Percentiles rank a stretch among this genome's conserved stretches.
These are phyloP conservation scores for Penicillium mononematosum DNA, from an alignment of 495 filamentous ascomycete species.

Conservation along the genomic window DNA sequence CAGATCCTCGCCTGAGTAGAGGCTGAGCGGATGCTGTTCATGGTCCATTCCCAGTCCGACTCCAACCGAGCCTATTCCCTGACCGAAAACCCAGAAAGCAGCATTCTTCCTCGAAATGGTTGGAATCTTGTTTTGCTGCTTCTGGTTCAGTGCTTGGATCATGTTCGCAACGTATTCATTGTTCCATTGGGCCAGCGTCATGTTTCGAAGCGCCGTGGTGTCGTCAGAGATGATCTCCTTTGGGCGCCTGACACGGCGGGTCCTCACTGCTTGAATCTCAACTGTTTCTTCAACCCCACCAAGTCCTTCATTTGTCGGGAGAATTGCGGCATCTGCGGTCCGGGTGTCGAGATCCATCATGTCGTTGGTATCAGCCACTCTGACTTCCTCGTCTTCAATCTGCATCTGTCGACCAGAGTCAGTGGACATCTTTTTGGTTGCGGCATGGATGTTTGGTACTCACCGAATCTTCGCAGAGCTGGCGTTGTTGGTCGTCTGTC, in stretches of 20 bases:
- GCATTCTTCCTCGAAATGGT: slow-evolving; percentile 56
- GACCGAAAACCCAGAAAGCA: slow-evolving; percentile 50
- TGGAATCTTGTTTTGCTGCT: slow-evolving; percentile 37
- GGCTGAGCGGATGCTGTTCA: slow-evolving; percentile 44
- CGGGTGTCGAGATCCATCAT: slow-evolving; percentile 25
- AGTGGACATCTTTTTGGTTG: background rate
- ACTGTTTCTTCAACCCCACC: slow-evolving; percentile 1
- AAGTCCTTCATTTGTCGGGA: background rate
- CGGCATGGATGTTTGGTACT: slow-evolving; percentile 2
- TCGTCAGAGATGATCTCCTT: slow-evolving; percentile 32
- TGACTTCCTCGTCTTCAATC: slow-evolving; percentile 1
- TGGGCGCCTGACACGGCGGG: slow-evolving; percentile 30
- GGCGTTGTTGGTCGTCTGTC: background rate
- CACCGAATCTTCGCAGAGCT: slow-evolving; percentile 22
- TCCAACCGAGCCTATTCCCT: slow-evolving; percentile 59
- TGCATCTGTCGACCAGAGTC: slow-evolving; percentile 1
- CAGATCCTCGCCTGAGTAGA: slow-evolving; percentile 57
- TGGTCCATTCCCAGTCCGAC: slow-evolving; percentile 41
- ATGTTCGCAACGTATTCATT: slow-evolving; percentile 57
- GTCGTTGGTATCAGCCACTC: slow-evolving; percentile 10
- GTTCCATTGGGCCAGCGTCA: slow-evolving; percentile 58
- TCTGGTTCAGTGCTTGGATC: slow-evolving; percentile 44
- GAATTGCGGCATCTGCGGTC: slow-evolving; percentile 7
- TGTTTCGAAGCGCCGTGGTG: slow-evolving; percentile 45
- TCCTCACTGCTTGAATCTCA: slow-evolving; percentile 3